Percentiles rank a stretch among this genome's conserved stretches.
phyloP scores from a whole-genome alignment of 805 yeast species.

The Metschnikowia reukaufii region DNA sequence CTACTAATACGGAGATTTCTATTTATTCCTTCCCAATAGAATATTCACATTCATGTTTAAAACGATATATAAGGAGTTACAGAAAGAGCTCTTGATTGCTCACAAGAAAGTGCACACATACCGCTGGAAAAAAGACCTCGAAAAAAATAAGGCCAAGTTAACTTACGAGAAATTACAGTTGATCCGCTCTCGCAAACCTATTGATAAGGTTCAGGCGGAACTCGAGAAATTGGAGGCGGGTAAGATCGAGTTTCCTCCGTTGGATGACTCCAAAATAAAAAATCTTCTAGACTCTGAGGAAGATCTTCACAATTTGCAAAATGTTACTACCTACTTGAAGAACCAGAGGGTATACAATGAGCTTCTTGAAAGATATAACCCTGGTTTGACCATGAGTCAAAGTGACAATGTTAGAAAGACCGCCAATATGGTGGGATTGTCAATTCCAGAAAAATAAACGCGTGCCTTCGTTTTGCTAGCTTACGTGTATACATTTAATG shows the following conservation, averaged over 20 bases:
- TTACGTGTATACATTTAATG: neutral
- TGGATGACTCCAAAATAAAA: conserved; percentile 6
- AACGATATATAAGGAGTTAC: conserved; percentile 26
- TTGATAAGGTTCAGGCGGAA: conserved; percentile 34
- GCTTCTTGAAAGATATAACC: conserved; percentile 81
- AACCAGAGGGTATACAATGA: conserved; percentile 78
- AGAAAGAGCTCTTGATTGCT: conserved; percentile 41
- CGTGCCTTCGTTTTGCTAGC: too few relatives aligned
- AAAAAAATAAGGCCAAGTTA: conserved; percentile 46
- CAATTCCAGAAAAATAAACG: conserved; percentile 31
- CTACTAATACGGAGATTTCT: too few relatives aligned
- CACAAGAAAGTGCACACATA: conserved; percentile 36
- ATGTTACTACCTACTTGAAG: conserved; percentile 59
- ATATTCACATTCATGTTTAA: conserved; percentile 14
- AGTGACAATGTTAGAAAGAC: conserved; percentile 75
- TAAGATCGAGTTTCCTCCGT: conserved; percentile 14
- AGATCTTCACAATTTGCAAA: conserved; percentile 45
- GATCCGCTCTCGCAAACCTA: conserved; percentile 36
- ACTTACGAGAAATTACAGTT: conserved; percentile 50
- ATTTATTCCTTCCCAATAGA: too few relatives aligned
- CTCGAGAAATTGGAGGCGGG: conserved; percentile 25
- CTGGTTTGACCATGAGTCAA: conserved; percentile 75
- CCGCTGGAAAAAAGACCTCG: conserved; percentile 41
- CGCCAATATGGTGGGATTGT: conserved; percentile 85
- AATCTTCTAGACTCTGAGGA: conserved; percentile 11